These are phyloP conservation scores for Symmetrospora coprosmae DNA, from an alignment of 768 basidiomycete species.

Conservation along the genomic window DNA sequence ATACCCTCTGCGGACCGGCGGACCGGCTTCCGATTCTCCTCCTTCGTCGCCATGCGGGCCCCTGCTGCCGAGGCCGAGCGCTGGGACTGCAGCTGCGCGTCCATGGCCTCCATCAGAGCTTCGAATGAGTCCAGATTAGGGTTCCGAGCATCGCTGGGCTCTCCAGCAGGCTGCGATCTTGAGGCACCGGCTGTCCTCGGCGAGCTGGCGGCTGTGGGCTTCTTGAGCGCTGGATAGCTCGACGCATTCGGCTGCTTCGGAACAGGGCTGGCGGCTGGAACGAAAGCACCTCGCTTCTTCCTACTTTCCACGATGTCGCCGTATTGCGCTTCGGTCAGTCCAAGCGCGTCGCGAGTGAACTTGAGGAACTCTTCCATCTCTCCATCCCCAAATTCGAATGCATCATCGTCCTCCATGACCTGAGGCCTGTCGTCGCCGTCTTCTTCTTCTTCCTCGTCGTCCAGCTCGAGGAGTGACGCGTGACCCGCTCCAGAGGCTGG, in stretches of 20 bases:
- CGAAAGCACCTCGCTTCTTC: constrained; percentile 63
- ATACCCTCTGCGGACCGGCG: constrained; percentile 9
- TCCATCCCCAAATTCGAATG: constrained; percentile 68
- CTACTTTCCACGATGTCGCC: constrained; percentile 67
- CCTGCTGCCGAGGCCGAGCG: constrained; percentile 38
- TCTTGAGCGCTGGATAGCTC: background rate
- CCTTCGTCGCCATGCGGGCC: constrained; percentile 15
- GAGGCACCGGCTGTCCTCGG: background rate
- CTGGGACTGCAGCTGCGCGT: constrained; percentile 50
- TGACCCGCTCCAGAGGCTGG: no score
- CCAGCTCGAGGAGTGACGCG: no score
- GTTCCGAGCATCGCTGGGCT: constrained; percentile 39
- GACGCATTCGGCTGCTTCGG: background rate
- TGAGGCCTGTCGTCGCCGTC: constrained; percentile 66
- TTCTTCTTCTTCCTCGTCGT: constrained; percentile 55
- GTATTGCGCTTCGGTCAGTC: constrained; percentile 82
- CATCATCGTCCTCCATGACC: constrained; percentile 51
- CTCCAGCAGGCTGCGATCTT: background rate
- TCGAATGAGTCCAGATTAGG: constrained; percentile 81
- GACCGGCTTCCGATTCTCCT: background rate
- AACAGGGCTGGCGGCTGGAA: constrained; percentile 32
- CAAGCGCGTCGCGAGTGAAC: constrained; percentile 81
- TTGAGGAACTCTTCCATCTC: constrained; percentile 90
- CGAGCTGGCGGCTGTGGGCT: background rate
- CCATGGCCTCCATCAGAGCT: constrained; percentile 90